These are phyloP conservation scores for Kregervanrija fluxuum DNA, from an alignment of 805 yeast species.

Conservation along the genomic window DNA sequence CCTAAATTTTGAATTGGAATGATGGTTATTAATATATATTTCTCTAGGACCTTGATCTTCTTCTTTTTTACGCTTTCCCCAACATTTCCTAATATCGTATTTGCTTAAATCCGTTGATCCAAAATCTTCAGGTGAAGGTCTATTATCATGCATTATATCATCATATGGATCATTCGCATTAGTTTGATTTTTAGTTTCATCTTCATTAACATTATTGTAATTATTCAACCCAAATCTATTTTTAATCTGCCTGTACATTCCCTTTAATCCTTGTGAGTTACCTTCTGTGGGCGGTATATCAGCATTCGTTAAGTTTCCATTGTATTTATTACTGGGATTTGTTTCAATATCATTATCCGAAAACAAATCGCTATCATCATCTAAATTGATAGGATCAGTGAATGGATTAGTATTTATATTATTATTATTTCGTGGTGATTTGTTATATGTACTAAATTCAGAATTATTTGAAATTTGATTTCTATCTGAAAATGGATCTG, in stretches of 20 bases:
- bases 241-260: constrained; percentile 24
- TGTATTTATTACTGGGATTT: constrained; percentile 4
- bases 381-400: neutral
- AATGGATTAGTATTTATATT: constrained; percentile 5
- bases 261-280: constrained; percentile 18
- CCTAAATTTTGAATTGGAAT: constrained; percentile 44
- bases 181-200: constrained; percentile 1
- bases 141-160: constrained; percentile 18
- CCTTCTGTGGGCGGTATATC: constrained; percentile 4
- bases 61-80: constrained; percentile 13
- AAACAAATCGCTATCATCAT: neutral
- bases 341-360: neutral
- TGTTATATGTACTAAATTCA: neutral
- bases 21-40: constrained; percentile 60
- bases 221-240: constrained; percentile 20
- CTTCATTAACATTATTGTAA: constrained; percentile 18
- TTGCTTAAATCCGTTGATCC: constrained; percentile 14
- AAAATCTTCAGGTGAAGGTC: constrained; percentile 19
- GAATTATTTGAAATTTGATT: neutral
- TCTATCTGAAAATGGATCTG: constrained; percentile 12
- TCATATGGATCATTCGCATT: constrained; percentile 14
- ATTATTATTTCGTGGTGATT: constrained; percentile 1
- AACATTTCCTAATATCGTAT: constrained; percentile 24
- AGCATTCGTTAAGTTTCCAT: constrained; percentile 7
- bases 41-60: constrained; percentile 44